A percentile compares a stretch with the other conserved stretches of the same genome.
These are phyloP conservation scores for Aspergillus aculeatinus DNA, from an alignment of 2,329 filamentous ascomycete genomes.

Conservation along the genomic window DNA sequence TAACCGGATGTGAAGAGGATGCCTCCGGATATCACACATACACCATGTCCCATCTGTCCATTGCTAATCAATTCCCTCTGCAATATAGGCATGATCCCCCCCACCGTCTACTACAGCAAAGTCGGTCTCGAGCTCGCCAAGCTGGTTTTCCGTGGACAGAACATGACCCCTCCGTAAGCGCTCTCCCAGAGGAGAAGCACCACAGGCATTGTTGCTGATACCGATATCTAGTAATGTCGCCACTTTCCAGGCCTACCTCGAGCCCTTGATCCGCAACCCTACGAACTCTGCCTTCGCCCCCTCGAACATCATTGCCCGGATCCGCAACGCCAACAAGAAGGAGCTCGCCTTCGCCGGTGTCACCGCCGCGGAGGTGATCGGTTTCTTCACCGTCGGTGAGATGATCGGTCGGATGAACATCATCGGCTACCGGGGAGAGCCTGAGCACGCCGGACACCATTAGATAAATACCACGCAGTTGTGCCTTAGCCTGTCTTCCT, in stretches of 20 bases:
- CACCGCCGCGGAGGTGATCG: slow-evolving; percentile 78
- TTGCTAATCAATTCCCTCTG: slow-evolving; percentile 25
- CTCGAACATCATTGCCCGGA: slow-evolving; percentile 53
- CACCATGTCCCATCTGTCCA: slow-evolving; percentile 1
- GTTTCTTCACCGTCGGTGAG: slow-evolving; percentile 97
- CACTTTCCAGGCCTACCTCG: slow-evolving; percentile 85
- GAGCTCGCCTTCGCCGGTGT: slow-evolving; percentile 75
- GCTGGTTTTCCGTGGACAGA: slow-evolving; percentile 82
- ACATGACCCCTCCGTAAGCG: slow-evolving; percentile 93
- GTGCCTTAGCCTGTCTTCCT: slow-evolving; percentile 29
- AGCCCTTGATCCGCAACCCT: slow-evolving; percentile 73
- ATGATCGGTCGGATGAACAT: slow-evolving; percentile 96
- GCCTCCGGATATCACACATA: background rate
- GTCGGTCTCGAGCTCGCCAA: slow-evolving; percentile 85
- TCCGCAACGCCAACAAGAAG: slow-evolving; percentile 69
- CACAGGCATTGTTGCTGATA: slow-evolving; percentile 16
- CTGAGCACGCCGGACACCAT: slow-evolving; percentile 43
- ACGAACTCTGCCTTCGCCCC: slow-evolving; percentile 57
- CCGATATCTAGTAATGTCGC: slow-evolving; percentile 62
- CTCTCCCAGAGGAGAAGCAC: background rate
- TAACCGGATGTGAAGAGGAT: slow-evolving; percentile 4
- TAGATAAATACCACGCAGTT: slow-evolving; percentile 29
- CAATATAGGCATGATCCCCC: slow-evolving; percentile 73
- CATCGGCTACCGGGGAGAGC: slow-evolving; percentile 81
- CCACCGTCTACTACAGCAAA: slow-evolving; percentile 85